A percentile compares a stretch with the other conserved stretches of the same genome.
These are phyloP conservation scores for Boletus barrowsii DNA, from an alignment of 768 basidiomycete species.

Conservation along the genomic window DNA sequence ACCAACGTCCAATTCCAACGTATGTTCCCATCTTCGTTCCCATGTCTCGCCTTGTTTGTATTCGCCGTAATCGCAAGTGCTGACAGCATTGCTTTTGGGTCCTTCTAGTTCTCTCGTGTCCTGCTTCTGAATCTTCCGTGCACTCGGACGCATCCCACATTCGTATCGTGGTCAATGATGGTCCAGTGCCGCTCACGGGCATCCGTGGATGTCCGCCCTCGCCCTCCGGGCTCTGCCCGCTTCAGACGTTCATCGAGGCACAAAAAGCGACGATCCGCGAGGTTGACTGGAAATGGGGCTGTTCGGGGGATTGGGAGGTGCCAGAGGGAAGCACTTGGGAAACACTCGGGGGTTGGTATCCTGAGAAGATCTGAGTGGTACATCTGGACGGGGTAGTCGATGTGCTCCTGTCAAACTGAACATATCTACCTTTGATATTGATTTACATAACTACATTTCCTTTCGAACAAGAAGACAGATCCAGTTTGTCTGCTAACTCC, in stretches of 20 bases:
- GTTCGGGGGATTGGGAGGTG: conserved; percentile 72
- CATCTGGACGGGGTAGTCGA: neutral
- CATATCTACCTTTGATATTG: too few species aligned
- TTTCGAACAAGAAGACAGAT: too few species aligned
- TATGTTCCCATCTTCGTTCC: conserved; percentile 38
- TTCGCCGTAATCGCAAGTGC: neutral
- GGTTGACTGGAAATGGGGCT: conserved; percentile 75
- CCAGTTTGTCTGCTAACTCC: too few species aligned
- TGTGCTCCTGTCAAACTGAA: neutral
- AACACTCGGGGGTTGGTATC: conserved; percentile 40
- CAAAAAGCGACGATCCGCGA: conserved; percentile 62
- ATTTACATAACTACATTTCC: too few species aligned
- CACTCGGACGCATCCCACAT: conserved; percentile 49
- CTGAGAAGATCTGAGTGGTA: neutral
- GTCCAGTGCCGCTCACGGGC: conserved; percentile 74
- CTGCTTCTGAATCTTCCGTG: neutral
- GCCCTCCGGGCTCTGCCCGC: conserved; percentile 63
- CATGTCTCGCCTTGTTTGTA: too few species aligned
- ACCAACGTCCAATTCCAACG: conserved; percentile 89
- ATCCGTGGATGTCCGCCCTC: conserved; percentile 70
- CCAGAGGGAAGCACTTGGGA: conserved; percentile 66
- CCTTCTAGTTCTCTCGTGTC: conserved; percentile 58
- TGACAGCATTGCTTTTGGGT: neutral
- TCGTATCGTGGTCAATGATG: conserved; percentile 86
- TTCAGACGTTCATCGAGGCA: conserved; percentile 67